Base-by-base conservation (phyloP, 495 filamentous ascomycete genomes). In the Daldinia childiae region DNA sequence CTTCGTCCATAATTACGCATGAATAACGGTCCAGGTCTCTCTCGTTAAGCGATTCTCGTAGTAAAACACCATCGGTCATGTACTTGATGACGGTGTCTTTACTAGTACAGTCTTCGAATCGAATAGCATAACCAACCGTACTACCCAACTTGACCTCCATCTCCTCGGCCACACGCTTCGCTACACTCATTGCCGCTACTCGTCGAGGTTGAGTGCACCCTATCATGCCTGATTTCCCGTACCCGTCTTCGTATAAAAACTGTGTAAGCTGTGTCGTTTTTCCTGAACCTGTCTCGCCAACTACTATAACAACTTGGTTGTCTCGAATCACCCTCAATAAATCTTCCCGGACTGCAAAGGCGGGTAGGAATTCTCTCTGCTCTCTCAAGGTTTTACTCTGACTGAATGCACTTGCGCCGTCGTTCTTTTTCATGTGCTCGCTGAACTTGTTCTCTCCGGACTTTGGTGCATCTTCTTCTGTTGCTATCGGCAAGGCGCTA, bases 1-100 rank as follows among this genome's bases (percentile, higher is more conserved):
- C 96, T 82, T 99, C 96, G 79, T 99, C 96, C 95, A 99, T 98
- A 78, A 99, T 99, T 57, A 99, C 94, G 77, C 93, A 97, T 12
- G 95, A 97, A 79, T 99, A 99, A 74, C 92, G 92, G 79, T 98
- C 96, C 24, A 99, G 87, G 76, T 99, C 97, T 15, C 88, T 86
- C 74, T 98, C 94, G 56, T 92, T 91, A 8, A 99, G 87, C 14
- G 92, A 97, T 74, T 99, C 96, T 76, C 96, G 90, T 15, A 99
- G 86, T 26, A 99, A 84, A 6, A 99, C 94, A 80, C 96, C 96
- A 75, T 99, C 96, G 1, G 96, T 99, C 96, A 99, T 98, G 76
- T 99, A 99, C 80, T 99, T 99, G 79, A 99, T 98, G 66, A 89
- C 84, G 1, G 96, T 99, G 62, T 98, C 90, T 69, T 92, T 91